These are phyloP conservation scores for Plenodomus biglobosus DNA, from an alignment of 2,329 filamentous ascomycete species.

Conservation along the genomic window DNA sequence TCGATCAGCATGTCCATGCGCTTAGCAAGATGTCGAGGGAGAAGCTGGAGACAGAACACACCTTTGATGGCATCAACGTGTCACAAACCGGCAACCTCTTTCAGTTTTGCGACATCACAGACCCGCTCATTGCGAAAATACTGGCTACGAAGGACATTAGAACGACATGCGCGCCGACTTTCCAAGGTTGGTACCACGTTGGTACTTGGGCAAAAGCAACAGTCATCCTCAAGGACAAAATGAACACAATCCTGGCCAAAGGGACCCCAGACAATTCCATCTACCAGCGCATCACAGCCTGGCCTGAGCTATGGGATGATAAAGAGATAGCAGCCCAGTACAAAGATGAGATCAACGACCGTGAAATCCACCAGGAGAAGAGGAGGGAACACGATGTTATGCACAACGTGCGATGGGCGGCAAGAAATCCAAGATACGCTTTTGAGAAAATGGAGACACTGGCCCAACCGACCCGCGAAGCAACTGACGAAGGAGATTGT, in stretches of 20 bases:
- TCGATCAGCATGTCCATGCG: slow-evolving; percentile 28
- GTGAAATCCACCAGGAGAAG: slow-evolving; percentile 26
- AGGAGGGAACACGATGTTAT: slow-evolving; percentile 36
- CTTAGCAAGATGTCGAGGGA: slow-evolving; percentile 25
- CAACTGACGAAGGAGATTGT: slow-evolving; percentile 2
- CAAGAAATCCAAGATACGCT: slow-evolving; percentile 37
- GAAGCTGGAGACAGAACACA: slow-evolving; percentile 54
- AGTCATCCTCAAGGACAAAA: slow-evolving; percentile 84
- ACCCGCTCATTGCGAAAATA: slow-evolving; percentile 69
- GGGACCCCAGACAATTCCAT: slow-evolving; percentile 34
- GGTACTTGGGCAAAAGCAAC: slow-evolving; percentile 82
- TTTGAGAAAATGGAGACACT: slow-evolving; percentile 35
- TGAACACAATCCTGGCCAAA: slow-evolving; percentile 51
- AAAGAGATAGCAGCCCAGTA: slow-evolving; percentile 33
- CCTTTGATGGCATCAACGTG: slow-evolving; percentile 79
- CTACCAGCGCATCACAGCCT: slow-evolving; percentile 35
- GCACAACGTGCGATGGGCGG: slow-evolving; percentile 35
- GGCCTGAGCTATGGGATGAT: slow-evolving; percentile 41
- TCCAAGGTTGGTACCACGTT: slow-evolving; percentile 81
- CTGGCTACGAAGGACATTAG: slow-evolving; percentile 62
- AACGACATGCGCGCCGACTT: slow-evolving; percentile 47
- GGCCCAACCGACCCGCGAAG: neutral
- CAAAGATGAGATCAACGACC: slow-evolving; percentile 30
- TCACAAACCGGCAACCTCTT: slow-evolving; percentile 84
- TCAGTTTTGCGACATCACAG: slow-evolving; percentile 90